Evolutionary conservation across 148 eudicot genomes (phyloP), one percentile per base, ranked within the genome.

Genomic region (Chenopodium formosanum): DNA sequence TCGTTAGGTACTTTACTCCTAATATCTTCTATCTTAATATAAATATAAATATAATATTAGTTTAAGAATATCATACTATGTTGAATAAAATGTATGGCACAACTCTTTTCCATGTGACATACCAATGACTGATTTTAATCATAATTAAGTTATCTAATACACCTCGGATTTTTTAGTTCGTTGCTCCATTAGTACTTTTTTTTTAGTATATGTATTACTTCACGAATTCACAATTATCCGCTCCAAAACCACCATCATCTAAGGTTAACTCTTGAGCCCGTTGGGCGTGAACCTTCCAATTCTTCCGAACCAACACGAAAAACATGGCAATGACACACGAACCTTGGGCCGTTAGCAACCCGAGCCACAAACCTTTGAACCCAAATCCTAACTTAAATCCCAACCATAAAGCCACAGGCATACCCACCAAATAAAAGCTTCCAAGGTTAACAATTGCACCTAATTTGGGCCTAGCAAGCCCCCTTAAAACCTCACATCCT

Each of bases 341-440:
- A 20, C 83, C 86, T 73, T 93, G 93, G 19, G 97, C 97, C 4
- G 91, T 90, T 87, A 88, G 31, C 9, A 93, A 83, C 66, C 97
- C 97, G n/a, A 90, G 74, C 97, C 97, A 93, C 79, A 93, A 63
- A 29, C 97, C 97, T 76, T 70, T 82, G 78, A 91, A 93, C 20
- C 87, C 94, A 56, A 79, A 89, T 25, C 92, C 93, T 0, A 47
- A 64, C 44, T 70, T 85, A 84, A 92, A 91, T 46, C 90, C 89
- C 66, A 91, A 67, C 82, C 83, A 80, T 37, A 91, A 77, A 1
- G 93, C 97, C 50, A 86, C 84, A 4, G 97, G 97, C 90, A 90
- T 91, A 70, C 97, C 97, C 52, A 93, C 93, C 48, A 89, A 83
- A 56, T 93, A 93, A 80, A 93, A 93, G 37, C 97, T 87, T 7